phyloP scores from a whole-genome alignment of 2,329 filamentous ascomycete genomes.

The Fusarium longipes region DNA sequence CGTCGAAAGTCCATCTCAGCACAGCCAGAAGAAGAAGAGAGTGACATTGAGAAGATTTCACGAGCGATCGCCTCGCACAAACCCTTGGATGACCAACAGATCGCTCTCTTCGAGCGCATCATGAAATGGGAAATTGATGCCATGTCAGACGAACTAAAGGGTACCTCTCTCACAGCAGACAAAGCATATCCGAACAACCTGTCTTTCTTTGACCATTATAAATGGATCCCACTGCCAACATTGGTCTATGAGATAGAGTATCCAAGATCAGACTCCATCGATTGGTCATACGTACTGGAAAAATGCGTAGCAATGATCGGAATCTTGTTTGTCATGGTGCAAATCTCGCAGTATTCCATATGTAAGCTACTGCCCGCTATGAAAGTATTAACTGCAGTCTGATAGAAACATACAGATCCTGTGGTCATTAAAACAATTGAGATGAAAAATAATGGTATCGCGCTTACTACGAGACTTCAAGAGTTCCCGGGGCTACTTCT shows the following conservation, averaged over 20 bases:
- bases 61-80: conserved; percentile 69
- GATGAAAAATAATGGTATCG: conserved; percentile 74
- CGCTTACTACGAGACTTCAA: conserved; percentile 68
- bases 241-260: conserved; percentile 84
- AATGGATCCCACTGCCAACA: conserved; percentile 80
- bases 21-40: conserved; percentile 52
- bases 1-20: conserved; percentile 56
- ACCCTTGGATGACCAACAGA: conserved; percentile 70
- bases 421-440: conserved; percentile 74
- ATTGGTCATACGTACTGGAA: conserved; percentile 80
- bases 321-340: conserved; percentile 81
- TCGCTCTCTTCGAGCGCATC: conserved; percentile 71
- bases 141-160: conserved; percentile 72
- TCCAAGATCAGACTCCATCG: conserved; percentile 73
- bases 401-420: conserved; percentile 60
- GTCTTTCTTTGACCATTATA: conserved; percentile 71
- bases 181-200: conserved; percentile 76
- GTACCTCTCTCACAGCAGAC: conserved; percentile 64
- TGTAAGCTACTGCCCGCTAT: conserved; percentile 52
- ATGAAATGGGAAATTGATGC: conserved; percentile 75
- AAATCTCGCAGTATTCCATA: conserved; percentile 80
- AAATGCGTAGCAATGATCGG: conserved; percentile 78
- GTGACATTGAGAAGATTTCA: conserved; percentile 70
- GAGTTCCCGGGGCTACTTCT: conserved; percentile 80
- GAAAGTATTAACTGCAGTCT: background rate